Percentiles rank a stretch among this genome's conserved stretches.
Conservation (phyloP, 2,329 filamentous ascomycete genomes). For the Cordyceps tenuipes region DNA sequence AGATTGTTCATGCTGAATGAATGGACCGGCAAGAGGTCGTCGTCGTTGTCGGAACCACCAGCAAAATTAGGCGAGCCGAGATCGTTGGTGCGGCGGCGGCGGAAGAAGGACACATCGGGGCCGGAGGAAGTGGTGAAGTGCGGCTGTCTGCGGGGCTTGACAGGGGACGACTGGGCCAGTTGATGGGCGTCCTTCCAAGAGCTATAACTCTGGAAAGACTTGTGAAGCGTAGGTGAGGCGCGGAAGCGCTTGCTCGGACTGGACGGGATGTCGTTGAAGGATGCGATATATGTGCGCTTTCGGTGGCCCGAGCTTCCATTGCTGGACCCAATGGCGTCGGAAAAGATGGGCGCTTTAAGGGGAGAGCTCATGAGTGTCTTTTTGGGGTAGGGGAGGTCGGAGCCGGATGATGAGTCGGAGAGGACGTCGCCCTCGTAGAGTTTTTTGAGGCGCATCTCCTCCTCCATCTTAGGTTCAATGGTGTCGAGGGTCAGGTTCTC, state of each 20-base stretch:
- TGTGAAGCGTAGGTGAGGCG: slow-evolving; percentile 48
- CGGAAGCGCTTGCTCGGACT: slow-evolving; percentile 64
- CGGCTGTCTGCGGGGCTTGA: slow-evolving; percentile 65
- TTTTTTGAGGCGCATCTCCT: slow-evolving; percentile 68
- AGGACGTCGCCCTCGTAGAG: slow-evolving; percentile 63
- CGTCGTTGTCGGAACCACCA: slow-evolving; percentile 68
- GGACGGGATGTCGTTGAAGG: slow-evolving; percentile 46
- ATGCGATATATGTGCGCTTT: slow-evolving; percentile 54
- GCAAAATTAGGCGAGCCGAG: slow-evolving; percentile 53
- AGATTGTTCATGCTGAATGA: slow-evolving; percentile 60
- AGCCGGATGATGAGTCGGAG: slow-evolving; percentile 82
- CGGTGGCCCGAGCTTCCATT: slow-evolving; percentile 57
- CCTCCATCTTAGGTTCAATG: slow-evolving; percentile 76
- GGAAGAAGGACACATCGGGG: slow-evolving; percentile 72
- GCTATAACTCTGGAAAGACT: slow-evolving; percentile 45
- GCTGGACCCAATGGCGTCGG: slow-evolving; percentile 68
- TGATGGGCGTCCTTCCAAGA: slow-evolving; percentile 73
- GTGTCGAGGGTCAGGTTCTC: slow-evolving; percentile 79
- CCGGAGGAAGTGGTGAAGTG: slow-evolving; percentile 65
- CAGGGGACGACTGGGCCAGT: slow-evolving; percentile 78
- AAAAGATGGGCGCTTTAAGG: slow-evolving; percentile 74
- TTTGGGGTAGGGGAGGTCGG: slow-evolving; percentile 63
- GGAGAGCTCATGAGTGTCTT: slow-evolving; percentile 73
- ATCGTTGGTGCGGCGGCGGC: slow-evolving; percentile 57
- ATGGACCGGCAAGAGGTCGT: slow-evolving; percentile 68